Base-by-base conservation (phyloP, 2,329 filamentous ascomycete genomes). In the Chaetoscypha palmicola region DNA sequence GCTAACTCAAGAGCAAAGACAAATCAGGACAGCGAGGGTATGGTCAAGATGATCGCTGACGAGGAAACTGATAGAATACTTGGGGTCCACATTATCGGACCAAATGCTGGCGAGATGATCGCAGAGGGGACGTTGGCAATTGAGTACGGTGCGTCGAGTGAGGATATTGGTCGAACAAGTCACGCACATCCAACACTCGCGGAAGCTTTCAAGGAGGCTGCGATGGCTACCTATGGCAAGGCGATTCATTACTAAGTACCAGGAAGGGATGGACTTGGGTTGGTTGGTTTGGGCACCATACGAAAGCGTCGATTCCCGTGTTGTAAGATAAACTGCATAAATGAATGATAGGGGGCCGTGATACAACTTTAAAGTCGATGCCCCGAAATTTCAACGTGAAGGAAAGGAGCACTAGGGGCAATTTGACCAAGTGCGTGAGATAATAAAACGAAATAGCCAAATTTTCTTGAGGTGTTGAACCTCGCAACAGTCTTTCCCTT, bases 1-100 rank as follows among this genome's bases (percentile, higher is more conserved):
- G 92, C 92, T 72, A 98, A 98, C 79, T 95, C 88, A 47, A 84
- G 92, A 66, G 92, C 92, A 59, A 98, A 97, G 85, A 98, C 92
- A 64, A 98, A 97, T 75, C 74, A 94, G 57, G 92, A 98, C 64
- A 86, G 86, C 26, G 92, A 98, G 47, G 92, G 92, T 58, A 72
- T 95, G 67, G 92, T 98, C 60, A 98, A 98, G 78, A 94, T 98
- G 73, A 75, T 98, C 50, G 83, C 90, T 28, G 92, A 98, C 65
- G 88, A 89, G 40, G 86, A 97, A 77, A 98, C 92, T 26, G 92
- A 98, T 69, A 81, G 92, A 57, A 84, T 98, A 57, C 75, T 98
- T 51, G 92, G 92, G 55, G 83, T 95, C 53, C 92, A 98, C 76
- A 97, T 98, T 67, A 83, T 98, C 59, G 92, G 92, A 48, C 77